Evolutionary conservation across 257 asterid genomes (phyloP).

Genomic region (Penstemon newberryi): DNA sequence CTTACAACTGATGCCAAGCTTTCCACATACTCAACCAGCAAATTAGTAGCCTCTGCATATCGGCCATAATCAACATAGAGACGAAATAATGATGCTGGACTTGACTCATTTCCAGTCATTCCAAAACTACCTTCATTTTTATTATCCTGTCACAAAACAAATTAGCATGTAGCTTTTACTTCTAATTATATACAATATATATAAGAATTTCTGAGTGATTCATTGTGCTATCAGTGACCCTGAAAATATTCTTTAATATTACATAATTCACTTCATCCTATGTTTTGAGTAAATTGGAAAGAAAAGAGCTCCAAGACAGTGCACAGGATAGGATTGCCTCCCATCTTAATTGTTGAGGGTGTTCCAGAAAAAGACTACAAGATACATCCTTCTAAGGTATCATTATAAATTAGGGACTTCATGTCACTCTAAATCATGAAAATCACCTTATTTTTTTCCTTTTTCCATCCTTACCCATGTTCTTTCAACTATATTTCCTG

Average conservation of each 20-base stretch:
- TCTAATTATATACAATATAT: neutral
- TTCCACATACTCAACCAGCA: constrained; percentile 75
- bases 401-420: neutral
- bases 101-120: constrained; percentile 77
- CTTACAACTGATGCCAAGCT: constrained; percentile 68
- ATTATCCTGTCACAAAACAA: constrained; percentile 48
- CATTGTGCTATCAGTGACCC: constrained; percentile 6
- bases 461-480: too few species aligned
- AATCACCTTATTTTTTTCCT: too few species aligned
- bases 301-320: constrained; percentile 12
- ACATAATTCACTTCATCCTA: neutral
- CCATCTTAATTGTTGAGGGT: neutral
- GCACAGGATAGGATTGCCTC: neutral
- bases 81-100: constrained; percentile 80
- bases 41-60: constrained; percentile 75
- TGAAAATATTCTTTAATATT: constrained; percentile 8
- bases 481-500: too few species aligned
- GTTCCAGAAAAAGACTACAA: neutral
- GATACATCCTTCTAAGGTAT: neutral
- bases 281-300: neutral
- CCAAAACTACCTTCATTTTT: constrained; percentile 65
- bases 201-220: neutral
- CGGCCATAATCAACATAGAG: constrained; percentile 85
- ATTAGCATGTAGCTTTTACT: constrained; percentile 10
- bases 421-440: neutral